Conservation (phyloP, 179 eudicot species). For the Spinacia oleracea region DNA sequence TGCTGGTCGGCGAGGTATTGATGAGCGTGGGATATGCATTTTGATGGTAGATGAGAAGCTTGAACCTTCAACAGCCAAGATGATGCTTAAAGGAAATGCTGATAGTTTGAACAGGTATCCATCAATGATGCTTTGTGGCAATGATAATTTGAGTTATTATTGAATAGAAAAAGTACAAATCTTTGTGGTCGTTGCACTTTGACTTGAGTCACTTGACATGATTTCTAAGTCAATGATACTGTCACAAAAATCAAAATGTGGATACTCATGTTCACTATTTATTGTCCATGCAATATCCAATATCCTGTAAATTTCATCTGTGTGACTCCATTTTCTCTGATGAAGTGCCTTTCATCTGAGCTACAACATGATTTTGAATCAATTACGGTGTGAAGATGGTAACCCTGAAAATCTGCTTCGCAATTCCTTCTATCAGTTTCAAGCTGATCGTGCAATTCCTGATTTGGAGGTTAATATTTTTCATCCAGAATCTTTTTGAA, state of each 20-base stretch:
- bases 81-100: constrained; percentile 94
- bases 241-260: neutral
- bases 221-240: neutral
- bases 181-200: neutral
- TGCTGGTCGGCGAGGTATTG: constrained; percentile 99
- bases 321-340: constrained; percentile 19
- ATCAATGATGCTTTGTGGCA: neutral
- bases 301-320: neutral
- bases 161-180: neutral
- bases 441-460: constrained; percentile 90
- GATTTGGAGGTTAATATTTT: constrained; percentile 69
- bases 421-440: constrained; percentile 92
- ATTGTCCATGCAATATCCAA: neutral
- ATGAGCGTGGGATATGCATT: constrained; percentile 94
- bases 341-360: constrained; percentile 95
- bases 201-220: neutral
- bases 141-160: neutral
- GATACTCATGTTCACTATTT: neutral
- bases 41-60: constrained; percentile 98
- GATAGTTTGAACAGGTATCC: constrained; percentile 88
- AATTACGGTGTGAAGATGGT: constrained; percentile 90
- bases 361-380: constrained; percentile 97
- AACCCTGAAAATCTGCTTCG: constrained; percentile 96
- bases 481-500: neutral
- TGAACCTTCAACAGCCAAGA: constrained; percentile 93